Evolutionary conservation across 768 basidiomycete genomes (phyloP).

Genomic region (Tricholoma terreum): DNA sequence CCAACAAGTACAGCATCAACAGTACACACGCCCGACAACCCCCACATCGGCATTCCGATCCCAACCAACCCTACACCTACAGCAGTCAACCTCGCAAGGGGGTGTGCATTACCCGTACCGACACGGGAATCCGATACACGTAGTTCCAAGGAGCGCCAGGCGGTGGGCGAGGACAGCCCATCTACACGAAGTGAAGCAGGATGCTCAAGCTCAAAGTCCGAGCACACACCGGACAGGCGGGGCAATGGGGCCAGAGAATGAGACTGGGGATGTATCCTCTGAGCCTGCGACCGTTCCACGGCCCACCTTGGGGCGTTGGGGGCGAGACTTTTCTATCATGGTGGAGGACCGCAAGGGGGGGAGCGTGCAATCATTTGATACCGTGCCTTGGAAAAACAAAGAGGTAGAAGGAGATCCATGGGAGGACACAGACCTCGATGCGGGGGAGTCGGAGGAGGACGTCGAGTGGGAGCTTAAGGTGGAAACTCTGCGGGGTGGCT

Average conservation of each 20-base stretch:
- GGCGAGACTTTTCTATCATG: background rate
- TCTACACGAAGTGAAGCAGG: slow-evolving; percentile 54
- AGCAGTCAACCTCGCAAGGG: slow-evolving; percentile 47
- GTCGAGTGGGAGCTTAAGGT: background rate
- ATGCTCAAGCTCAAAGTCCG: background rate
- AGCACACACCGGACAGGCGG: background rate
- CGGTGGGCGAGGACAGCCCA: slow-evolving; percentile 67
- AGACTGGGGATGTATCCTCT: background rate
- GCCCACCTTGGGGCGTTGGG: background rate
- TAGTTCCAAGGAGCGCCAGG: slow-evolving; percentile 44
- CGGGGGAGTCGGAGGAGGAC: background rate
- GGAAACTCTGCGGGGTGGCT: background rate
- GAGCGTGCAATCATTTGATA: background rate
- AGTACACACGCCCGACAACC: slow-evolving; percentile 21
- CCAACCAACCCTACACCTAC: slow-evolving; percentile 29
- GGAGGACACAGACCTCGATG: slow-evolving; percentile 1
- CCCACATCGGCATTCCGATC: slow-evolving; percentile 32
- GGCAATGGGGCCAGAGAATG: background rate
- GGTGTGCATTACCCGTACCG: slow-evolving; percentile 13
- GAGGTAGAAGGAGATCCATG: slow-evolving; percentile 3
- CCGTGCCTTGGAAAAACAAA: background rate
- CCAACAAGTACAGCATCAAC: slow-evolving; percentile 16
- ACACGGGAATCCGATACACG: slow-evolving; percentile 1
- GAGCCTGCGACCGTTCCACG: background rate
- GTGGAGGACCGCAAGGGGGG: background rate